Percentiles rank a stretch among this genome's conserved stretches.
Conservation (phyloP, 768 basidiomycete genomes). For the Amanita pallidorosea region DNA sequence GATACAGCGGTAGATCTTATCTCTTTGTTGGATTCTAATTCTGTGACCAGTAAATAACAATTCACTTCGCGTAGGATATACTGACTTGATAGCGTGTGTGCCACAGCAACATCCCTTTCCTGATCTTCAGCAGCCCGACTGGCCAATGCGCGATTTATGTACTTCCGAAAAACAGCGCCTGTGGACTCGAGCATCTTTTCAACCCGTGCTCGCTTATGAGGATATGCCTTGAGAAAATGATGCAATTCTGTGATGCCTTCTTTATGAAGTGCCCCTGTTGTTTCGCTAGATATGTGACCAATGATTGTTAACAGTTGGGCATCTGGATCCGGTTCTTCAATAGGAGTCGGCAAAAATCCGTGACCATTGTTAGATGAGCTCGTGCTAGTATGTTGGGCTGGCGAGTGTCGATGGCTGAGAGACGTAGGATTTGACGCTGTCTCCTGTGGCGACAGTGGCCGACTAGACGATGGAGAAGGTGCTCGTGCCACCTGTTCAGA, state of each 20-base stretch:
- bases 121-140: slow-evolving; percentile 83
- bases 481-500: slow-evolving; percentile 32
- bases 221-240: slow-evolving; percentile 85
- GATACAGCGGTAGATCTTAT: slow-evolving; percentile 13
- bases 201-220: slow-evolving; percentile 70
- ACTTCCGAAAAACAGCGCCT: slow-evolving; percentile 84
- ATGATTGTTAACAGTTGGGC: slow-evolving; percentile 75
- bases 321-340: slow-evolving; percentile 81
- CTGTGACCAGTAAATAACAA: slow-evolving; percentile 21
- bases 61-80: slow-evolving; percentile 1
- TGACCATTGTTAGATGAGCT: slow-evolving; percentile 54
- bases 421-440: slow-evolving; percentile 33
- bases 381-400: slow-evolving; percentile 58
- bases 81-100: slow-evolving; percentile 71
- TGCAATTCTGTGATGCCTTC: slow-evolving; percentile 93
- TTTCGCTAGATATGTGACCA: slow-evolving; percentile 80
- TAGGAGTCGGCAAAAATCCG: slow-evolving; percentile 37
- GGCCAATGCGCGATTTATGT: slow-evolving; percentile 80
- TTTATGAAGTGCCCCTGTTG: slow-evolving; percentile 81
- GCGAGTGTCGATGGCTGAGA: slow-evolving; percentile 41
- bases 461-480: slow-evolving; percentile 50
- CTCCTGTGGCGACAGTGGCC: slow-evolving; percentile 64
- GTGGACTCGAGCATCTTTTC: slow-evolving; percentile 86
- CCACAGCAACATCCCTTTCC: slow-evolving; percentile 70
- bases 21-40: slow-evolving; percentile 47